phyloP scores from a whole-genome alignment of 495 filamentous ascomycete species.

The Daldinia caldariorum region DNA sequence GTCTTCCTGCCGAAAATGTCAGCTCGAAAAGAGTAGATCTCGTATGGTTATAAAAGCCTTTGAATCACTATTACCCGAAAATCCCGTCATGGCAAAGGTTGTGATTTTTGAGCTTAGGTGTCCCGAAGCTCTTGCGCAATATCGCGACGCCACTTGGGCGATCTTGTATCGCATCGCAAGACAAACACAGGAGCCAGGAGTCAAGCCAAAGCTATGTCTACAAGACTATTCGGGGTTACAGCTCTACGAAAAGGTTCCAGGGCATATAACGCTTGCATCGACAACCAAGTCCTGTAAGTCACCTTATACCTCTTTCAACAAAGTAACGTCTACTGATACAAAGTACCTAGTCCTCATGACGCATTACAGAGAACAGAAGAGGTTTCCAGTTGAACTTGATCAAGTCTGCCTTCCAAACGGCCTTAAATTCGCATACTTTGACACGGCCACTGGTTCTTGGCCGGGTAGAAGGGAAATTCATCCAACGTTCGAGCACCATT shows the following conservation, averaged over 20 bases:
- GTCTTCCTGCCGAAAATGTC: conserved; percentile 49
- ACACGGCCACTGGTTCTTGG: conserved; percentile 47
- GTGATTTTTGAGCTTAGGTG: conserved; percentile 58
- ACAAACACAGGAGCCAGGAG: conserved; percentile 4
- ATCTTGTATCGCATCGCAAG: conserved; percentile 43
- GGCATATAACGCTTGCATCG: conserved; percentile 46
- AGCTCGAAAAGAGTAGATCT: conserved; percentile 33
- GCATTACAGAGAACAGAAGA: conserved; percentile 48
- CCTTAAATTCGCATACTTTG: conserved; percentile 44
- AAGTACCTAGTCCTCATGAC: conserved; percentile 40
- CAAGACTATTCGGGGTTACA: conserved; percentile 43
- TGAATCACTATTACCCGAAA: conserved; percentile 57
- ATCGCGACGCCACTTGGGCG: conserved; percentile 58
- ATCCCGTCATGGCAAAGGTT: conserved; percentile 45
- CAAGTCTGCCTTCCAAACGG: conserved; percentile 48
- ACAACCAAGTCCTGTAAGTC: conserved; percentile 48
- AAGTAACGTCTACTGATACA: conserved; percentile 5
- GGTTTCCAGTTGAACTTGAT: conserved; percentile 49
- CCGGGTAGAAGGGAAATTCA: conserved; percentile 29
- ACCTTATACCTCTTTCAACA: conserved; percentile 4
- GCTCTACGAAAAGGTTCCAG: conserved; percentile 16
- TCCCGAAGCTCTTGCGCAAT: conserved; percentile 50
- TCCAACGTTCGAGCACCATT: conserved; percentile 54
- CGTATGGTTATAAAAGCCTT: conserved; percentile 52
- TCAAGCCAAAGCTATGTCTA: conserved; percentile 36